A percentile compares a stretch with the other conserved stretches of the same genome.
phyloP scores from a whole-genome alignment of 2,329 filamentous ascomycete species.

The Exophiala sp. region DNA sequence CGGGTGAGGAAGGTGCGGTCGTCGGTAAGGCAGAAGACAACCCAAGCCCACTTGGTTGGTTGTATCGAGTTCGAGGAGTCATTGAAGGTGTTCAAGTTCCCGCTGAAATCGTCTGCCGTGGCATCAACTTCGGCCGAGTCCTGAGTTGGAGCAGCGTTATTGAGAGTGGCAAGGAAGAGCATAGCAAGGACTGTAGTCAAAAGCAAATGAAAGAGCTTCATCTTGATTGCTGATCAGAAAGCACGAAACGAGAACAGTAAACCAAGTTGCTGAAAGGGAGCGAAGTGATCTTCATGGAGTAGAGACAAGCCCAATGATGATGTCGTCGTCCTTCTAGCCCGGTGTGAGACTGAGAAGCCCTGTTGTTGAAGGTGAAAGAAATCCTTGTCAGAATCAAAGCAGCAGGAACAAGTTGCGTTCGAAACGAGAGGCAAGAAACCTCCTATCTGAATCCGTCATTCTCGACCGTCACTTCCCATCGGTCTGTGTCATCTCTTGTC shows the following conservation, averaged over 20 bases:
- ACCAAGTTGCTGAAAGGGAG: no score
- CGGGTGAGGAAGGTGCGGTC: not conserved
- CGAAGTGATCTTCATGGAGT: no score
- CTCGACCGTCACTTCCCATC: not conserved
- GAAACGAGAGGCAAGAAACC: not conserved
- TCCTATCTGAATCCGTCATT: not conserved
- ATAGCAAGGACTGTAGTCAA: not conserved
- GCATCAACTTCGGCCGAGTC: not conserved
- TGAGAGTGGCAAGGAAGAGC: not conserved
- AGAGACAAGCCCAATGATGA: no score
- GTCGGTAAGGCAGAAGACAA: not conserved
- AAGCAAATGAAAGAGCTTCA: not conserved
- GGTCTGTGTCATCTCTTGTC: slow-evolving; percentile 7
- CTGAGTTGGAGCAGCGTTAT: slow-evolving; percentile 1
- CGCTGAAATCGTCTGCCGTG: not conserved
- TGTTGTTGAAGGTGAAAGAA: no score
- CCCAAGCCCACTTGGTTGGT: not conserved
- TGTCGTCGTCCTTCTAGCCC: no score
- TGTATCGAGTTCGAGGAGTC: not conserved
- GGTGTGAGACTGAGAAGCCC: no score
- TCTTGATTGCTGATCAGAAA: not conserved
- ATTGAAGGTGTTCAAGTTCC: not conserved
- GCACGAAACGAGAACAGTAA: no score
- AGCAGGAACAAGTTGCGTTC: no score
- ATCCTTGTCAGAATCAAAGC: no score